Base-by-base conservation (phyloP, 192 early-diverging fungal species). In the Coemansia umbellata region DNA sequence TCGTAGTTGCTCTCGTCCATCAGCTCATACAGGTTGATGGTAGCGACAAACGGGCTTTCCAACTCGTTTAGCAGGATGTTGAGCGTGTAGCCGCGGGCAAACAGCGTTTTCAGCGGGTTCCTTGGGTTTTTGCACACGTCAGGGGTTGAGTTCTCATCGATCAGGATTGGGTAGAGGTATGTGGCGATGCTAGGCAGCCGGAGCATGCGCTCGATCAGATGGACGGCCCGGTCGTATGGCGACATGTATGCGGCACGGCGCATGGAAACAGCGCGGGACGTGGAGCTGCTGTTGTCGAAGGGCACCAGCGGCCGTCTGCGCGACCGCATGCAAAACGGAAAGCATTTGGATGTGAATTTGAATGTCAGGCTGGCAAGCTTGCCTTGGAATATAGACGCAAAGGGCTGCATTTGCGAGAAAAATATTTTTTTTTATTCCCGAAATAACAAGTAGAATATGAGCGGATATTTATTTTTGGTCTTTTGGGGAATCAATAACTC, bases 21-120 rank as follows among this genome's bases (percentile, higher is more conserved):
- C 13, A 39, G 37, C 30, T 65, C 73, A 27, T 53, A 53, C 31
- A 76, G 50, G 50, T 76, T 50, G 31, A 76, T 69, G 19, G 73
- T 76, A 9, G 61, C 50, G 11, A 76, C 61, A 58, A 76, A 76
- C 22, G 73, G 73, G 47, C 73, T 76, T 42, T 65, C 73, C 13
- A 76, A 26, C 54, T 76, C 66, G 30, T 76, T 76, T 9, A 76
- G 44, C 14, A 76, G 57, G 17, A 76, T 76, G 47, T 76, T 76
- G 31, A 76, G 52, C 19, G 73, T 76, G 53, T 63, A 66, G 17
- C 73, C 73, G 50, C 58, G 73, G 28, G 40, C 62, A 44, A 76
- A 65, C 32, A 76, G 36, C n/a, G 62, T 63, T 6, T 49, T 48
- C 13, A 76, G 48, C 13, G 73, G 73, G 13, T 21, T 36, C 7